Evolutionary conservation across 495 filamentous ascomycete species (phyloP), one percentile per base, ranked within the genome.

Genomic region (Bacidia gigantensis): DNA sequence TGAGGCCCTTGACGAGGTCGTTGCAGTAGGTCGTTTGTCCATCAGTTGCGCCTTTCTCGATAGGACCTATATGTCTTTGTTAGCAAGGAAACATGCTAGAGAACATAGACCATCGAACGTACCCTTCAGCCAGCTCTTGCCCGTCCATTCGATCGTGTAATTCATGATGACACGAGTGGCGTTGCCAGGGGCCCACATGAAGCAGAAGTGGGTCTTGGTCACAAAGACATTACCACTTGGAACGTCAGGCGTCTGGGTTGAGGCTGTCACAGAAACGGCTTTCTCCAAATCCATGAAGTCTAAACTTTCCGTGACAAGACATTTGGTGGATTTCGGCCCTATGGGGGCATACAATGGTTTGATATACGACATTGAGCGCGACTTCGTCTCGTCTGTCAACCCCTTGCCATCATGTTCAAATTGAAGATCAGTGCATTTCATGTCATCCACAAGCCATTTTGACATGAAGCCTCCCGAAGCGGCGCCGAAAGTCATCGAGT

Each of bases 111-210:
- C n/a, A n/a, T n/a, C n/a, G n/a, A n/a, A 55, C 69, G 62, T 77
- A 95, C 90, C 87, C 72, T 95, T 97, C 38, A 97, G 64, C 92
- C 93, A 99, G 69, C 87, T 95, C 73, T 99, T 99, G 50, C 92
- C 89, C 0, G 84, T 80, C 92, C 92, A 99, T 61, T 97, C 92
- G 46, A 97, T 85, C 0, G 81, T 82, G 65, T 86, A 95, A 52
- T 80, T 94, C 65, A 87, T 80, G 23, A 89, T 73, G 24, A 99
- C 67, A 26, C 86, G 76, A 0, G 93, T 99, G 22, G 81, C 69
- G 57, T 93, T 93, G 50, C 78, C 80, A 25, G 92, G 73, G 2
- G 80, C 89, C 92, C 92, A 99, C 39, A 82, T 86, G 7, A 99
- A 74, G 56, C 93, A 93, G 58, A 96, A 97, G 61, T 84, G 87